A percentile compares a stretch with the other conserved stretches of the same genome.
Conservation (phyloP, 192 early-diverging fungal species). For the Backusella liffmaniae region DNA sequence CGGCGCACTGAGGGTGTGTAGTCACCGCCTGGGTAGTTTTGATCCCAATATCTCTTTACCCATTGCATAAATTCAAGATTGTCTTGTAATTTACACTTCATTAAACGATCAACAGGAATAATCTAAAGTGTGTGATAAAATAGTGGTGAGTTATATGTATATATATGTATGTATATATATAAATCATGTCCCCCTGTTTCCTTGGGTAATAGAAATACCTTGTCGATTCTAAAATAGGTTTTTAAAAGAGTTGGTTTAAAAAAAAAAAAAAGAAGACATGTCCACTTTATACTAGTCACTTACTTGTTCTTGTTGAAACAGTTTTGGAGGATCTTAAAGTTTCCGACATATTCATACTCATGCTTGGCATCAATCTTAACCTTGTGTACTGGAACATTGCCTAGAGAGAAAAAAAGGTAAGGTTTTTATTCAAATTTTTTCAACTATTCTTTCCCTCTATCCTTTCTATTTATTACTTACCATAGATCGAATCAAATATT, state of each 20-base stretch:
- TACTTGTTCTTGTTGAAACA: conserved; percentile 81
- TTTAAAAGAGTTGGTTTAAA: background rate
- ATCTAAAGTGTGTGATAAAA: conserved; percentile 37
- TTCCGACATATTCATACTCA: conserved; percentile 92
- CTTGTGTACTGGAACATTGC: conserved; percentile 76
- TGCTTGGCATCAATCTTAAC: conserved; percentile 92
- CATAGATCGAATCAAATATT: conserved; percentile 65
- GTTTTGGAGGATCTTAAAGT: conserved; percentile 92
- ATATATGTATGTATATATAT: background rate
- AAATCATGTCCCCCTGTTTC: background rate
- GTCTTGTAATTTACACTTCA: conserved; percentile 96
- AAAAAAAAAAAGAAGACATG: background rate
- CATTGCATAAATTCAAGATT: conserved; percentile 98
- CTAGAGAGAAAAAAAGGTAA: conserved; percentile 25
- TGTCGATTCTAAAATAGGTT: conserved; percentile 59
- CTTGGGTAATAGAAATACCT: conserved; percentile 41
- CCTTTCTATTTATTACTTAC: conserved; percentile 29
- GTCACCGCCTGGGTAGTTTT: conserved; percentile 67
- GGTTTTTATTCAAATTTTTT: background rate
- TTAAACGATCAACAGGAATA: conserved; percentile 84
- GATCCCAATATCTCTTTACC: conserved; percentile 90
- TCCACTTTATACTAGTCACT: background rate
- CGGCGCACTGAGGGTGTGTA: conserved; percentile 81
- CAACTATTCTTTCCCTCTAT: background rate
- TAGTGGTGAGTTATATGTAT: background rate